Evolutionary conservation across 176 grass and related monocot species (phyloP).

Genomic region (Leersia perrieri): DNA sequence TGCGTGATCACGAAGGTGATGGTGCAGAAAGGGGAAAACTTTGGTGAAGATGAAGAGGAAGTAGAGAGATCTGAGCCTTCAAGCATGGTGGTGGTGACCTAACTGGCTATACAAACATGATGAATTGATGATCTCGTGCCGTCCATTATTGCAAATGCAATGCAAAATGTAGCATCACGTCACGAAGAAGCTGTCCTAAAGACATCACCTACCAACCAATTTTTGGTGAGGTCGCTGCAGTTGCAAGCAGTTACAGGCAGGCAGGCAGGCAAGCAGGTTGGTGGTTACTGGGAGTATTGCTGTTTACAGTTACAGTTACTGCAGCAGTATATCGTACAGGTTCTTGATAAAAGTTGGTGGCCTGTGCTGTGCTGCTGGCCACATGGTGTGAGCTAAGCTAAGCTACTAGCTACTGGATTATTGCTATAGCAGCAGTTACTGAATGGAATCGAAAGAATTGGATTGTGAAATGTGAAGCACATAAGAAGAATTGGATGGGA

Average conservation of each 20-base stretch:
- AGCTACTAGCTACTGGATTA: background rate
- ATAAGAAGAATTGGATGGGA: background rate
- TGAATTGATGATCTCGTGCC: too few relatives aligned
- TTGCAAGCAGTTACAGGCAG: background rate
- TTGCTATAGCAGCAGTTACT: background rate
- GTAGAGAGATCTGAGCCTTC: background rate
- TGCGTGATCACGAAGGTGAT: background rate
- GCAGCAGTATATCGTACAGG: background rate
- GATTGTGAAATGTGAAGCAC: background rate
- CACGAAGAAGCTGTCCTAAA: background rate
- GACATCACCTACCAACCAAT: background rate
- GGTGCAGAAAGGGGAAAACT: background rate
- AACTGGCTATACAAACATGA: too few relatives aligned
- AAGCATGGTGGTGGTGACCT: background rate
- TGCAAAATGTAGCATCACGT: background rate
- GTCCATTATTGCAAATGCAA: background rate
- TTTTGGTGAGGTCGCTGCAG: background rate
- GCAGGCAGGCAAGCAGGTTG: background rate
- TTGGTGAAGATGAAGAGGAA: background rate
- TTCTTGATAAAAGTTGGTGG: background rate
- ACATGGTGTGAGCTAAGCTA: background rate
- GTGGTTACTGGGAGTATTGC: background rate
- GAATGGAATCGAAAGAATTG: background rate
- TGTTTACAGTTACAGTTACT: background rate
- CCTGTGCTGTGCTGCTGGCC: constrained; percentile 26